Evolutionary conservation across 2,329 filamentous ascomycete genomes (phyloP).

Genomic region (Teratosphaeria destructans): DNA sequence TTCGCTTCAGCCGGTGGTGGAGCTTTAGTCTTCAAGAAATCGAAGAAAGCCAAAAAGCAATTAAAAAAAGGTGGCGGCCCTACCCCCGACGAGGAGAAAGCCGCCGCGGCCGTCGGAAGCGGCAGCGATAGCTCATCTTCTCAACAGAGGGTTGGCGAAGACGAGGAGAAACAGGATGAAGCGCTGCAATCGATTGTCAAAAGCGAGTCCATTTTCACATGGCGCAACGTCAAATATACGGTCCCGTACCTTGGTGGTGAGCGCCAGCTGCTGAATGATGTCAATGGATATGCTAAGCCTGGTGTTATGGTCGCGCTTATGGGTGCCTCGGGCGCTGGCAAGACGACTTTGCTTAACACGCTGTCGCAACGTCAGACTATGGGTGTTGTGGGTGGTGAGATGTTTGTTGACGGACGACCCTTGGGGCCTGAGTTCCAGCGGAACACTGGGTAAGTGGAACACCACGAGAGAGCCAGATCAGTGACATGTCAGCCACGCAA

Average conservation of each 20-base stretch:
- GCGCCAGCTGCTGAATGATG: slow-evolving; percentile 54
- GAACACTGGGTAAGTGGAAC: slow-evolving; percentile 42
- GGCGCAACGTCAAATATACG: slow-evolving; percentile 60
- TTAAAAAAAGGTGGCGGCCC: slow-evolving; percentile 34
- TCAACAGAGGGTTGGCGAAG: slow-evolving; percentile 19
- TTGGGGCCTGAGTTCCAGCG: slow-evolving; percentile 56
- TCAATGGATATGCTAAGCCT: slow-evolving; percentile 70
- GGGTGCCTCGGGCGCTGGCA: slow-evolving; percentile 72
- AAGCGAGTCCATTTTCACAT: slow-evolving; percentile 59
- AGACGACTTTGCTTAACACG: slow-evolving; percentile 73
- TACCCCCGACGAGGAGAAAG: slow-evolving; percentile 50
- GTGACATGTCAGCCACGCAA: too few relatives aligned
- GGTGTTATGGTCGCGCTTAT: slow-evolving; percentile 72
- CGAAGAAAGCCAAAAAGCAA: slow-evolving; percentile 50
- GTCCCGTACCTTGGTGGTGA: slow-evolving; percentile 58
- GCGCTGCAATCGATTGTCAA: slow-evolving; percentile 40
- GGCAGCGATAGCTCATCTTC: slow-evolving; percentile 21
- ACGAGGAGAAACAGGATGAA: slow-evolving; percentile 29
- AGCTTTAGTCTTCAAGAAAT: slow-evolving; percentile 61
- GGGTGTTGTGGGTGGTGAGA: slow-evolving; percentile 55
- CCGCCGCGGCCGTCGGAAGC: slow-evolving; percentile 15
- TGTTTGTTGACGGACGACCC: slow-evolving; percentile 58
- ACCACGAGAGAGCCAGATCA: too few relatives aligned
- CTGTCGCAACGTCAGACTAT: slow-evolving; percentile 60
- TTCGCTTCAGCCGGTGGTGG: slow-evolving; percentile 55